Conservation (phyloP, 192 early-diverging fungal species). For the Coemansia sp. region DNA sequence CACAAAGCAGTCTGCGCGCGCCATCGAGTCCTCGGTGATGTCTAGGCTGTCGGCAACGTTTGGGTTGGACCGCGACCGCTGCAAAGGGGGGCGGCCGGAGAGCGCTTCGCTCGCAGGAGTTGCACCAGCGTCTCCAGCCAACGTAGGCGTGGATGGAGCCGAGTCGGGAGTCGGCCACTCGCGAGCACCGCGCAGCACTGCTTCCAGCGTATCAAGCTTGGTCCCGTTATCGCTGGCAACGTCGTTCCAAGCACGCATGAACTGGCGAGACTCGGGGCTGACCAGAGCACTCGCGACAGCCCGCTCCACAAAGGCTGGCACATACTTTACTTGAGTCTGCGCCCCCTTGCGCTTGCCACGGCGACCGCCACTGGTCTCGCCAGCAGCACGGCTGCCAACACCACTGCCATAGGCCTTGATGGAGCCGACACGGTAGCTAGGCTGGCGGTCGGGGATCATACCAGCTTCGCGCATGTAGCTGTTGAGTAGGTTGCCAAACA, state of each 20-base stretch:
- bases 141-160: conserved; percentile 20
- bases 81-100: conserved; percentile 4
- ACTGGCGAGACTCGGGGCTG: conserved; percentile 71
- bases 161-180: conserved; percentile 43
- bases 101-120: background rate
- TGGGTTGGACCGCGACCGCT: conserved; percentile 46
- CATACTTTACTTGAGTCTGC: conserved; percentile 49
- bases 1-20: conserved; percentile 56
- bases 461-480: conserved; percentile 55
- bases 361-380: conserved; percentile 23
- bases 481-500: conserved; percentile 53
- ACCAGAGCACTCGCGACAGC: conserved; percentile 70
- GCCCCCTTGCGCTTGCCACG: conserved; percentile 44
- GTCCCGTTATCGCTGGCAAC: conserved; percentile 57
- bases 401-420: conserved; percentile 22
- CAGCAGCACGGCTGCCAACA: conserved; percentile 23
- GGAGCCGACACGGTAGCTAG: conserved; percentile 45
- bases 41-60: conserved; percentile 25
- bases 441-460: conserved; percentile 56
- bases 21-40: conserved; percentile 40
- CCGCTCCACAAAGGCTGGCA: conserved; percentile 73
- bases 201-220: conserved; percentile 61
- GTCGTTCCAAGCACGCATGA: conserved; percentile 66
- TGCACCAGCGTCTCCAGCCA: background rate
- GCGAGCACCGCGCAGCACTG: conserved; percentile 55